Evolutionary conservation across 352 stramenopile species (phyloP), one percentile per base, ranked within the genome.

Genomic region (Phytophthora tentaculata): DNA sequence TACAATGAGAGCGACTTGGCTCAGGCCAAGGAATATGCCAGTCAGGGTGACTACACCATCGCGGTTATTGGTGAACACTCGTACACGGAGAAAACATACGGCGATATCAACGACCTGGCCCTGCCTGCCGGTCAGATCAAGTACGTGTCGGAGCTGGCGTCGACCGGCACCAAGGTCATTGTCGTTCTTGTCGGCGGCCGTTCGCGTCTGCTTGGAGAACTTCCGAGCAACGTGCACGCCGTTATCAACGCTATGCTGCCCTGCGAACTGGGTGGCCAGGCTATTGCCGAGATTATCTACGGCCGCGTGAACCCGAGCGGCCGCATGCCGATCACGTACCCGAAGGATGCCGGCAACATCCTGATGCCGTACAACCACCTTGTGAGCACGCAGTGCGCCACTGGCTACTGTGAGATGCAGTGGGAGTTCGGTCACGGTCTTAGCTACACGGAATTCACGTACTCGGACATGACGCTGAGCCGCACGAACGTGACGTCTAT

Each of bases 271-370:
- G 89, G 90, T 44, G 90, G 90, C 0, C 80, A 91, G 61, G 89
- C 88, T 9, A 83, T 96, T n/a, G 85, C 89, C 9, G 86, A 96
- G 66, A 87, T 96, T 48, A 61, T 96, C 16, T 90, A 89, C 57
- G 90, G 90, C 17, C 60, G 73, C n/a, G 76, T 89, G 23, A 95
- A 94, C 67, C 88, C 89, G n/a, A 96, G 86, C 20, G 90, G 90
- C 13, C 69, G 82, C 32, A 74, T 96, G 23, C 85, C 89, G 13
- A 90, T 96, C 66, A 96, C 88, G 19, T 97, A 92, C 73, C 86
- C 84, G 22, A 86, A 85, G 66, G 66, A 88, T 58, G 61, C 74
- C 3, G 78, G 59, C 17, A 89, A 86, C 49, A 71, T 88, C 37
- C 61, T 76, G 23, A 89, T 91, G 59, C 75, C 76, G 19, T 95